A percentile compares a stretch with the other conserved stretches of the same genome.
Evolutionary conservation across 306 rosid species (phyloP).

Genomic region (Hylodesmum podocarpum): DNA sequence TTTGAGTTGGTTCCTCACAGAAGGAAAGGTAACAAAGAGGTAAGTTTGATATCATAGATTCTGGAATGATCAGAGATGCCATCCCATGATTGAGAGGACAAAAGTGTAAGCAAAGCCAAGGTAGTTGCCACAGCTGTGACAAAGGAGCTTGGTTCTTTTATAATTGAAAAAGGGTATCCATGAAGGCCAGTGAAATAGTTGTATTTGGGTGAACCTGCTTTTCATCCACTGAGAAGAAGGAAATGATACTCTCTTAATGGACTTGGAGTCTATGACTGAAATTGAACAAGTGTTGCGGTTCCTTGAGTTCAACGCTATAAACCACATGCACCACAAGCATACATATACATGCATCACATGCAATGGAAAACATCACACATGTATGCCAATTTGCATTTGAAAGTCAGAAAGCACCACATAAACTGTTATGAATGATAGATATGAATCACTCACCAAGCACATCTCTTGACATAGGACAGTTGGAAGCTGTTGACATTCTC

Average conservation of each 20-base stretch:
- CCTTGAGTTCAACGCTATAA: constrained; percentile 37
- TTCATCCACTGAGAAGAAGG: constrained; percentile 41
- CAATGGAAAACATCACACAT: neutral
- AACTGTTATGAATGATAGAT: neutral
- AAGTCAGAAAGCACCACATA: neutral
- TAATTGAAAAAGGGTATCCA: constrained; percentile 29
- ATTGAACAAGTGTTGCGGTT: constrained; percentile 34
- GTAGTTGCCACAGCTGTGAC: constrained; percentile 29
- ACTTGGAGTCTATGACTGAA: constrained; percentile 28
- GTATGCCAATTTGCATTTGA: no score
- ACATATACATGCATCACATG: neutral
- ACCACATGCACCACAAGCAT: constrained; percentile 43
- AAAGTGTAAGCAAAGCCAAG: constrained; percentile 27
- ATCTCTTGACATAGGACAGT: no score
- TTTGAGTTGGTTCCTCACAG: constrained; percentile 9
- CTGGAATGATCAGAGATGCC: constrained; percentile 39
- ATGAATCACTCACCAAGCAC: no score
- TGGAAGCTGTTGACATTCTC: no score
- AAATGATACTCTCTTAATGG: constrained; percentile 33
- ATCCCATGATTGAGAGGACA: constrained; percentile 37
- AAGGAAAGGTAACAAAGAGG: constrained; percentile 32
- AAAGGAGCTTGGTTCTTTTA: constrained; percentile 34
- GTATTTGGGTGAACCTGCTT: constrained; percentile 37
- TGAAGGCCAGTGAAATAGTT: constrained; percentile 20
- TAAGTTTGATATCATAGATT: constrained; percentile 36